Percentiles rank a stretch among this genome's conserved stretches.
phyloP scores from a whole-genome alignment of 805 yeast genomes.

The Brettanomyces anomalus region DNA sequence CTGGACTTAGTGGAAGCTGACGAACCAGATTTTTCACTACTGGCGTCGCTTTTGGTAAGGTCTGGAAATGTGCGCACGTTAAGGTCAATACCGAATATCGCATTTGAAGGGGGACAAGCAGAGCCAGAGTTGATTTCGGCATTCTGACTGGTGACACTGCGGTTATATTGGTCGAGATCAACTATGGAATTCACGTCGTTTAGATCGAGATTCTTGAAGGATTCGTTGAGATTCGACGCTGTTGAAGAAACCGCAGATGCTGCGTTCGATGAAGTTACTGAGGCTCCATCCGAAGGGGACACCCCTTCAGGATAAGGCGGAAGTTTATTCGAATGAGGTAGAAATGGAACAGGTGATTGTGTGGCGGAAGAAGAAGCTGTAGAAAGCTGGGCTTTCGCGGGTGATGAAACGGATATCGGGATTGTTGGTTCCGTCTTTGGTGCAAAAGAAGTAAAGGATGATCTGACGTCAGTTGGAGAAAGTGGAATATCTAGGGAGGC shows the following conservation, averaged over 20 bases:
- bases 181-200: conserved; percentile 2
- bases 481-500: too few species aligned
- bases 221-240: not conserved
- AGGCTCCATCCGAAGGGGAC: too few species aligned
- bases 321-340: too few species aligned
- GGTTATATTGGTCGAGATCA: not conserved
- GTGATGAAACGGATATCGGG: too few species aligned
- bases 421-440: too few species aligned
- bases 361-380: not conserved
- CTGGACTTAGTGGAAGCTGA: not conserved
- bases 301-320: too few species aligned
- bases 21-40: not conserved
- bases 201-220: not conserved
- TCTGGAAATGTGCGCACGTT: not conserved
- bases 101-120: not conserved
- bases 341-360: not conserved
- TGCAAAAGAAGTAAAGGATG: too few species aligned
- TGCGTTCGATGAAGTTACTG: not conserved
- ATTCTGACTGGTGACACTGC: not conserved
- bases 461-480: too few species aligned
- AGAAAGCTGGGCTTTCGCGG: too few species aligned
- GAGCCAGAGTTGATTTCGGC: not conserved
- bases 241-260: not conserved
- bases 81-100: too few species aligned
- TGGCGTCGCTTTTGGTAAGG: not conserved